Conservation (phyloP, 129 eudicot genomes). For the Rutidosis leptorrhynchoides region DNA sequence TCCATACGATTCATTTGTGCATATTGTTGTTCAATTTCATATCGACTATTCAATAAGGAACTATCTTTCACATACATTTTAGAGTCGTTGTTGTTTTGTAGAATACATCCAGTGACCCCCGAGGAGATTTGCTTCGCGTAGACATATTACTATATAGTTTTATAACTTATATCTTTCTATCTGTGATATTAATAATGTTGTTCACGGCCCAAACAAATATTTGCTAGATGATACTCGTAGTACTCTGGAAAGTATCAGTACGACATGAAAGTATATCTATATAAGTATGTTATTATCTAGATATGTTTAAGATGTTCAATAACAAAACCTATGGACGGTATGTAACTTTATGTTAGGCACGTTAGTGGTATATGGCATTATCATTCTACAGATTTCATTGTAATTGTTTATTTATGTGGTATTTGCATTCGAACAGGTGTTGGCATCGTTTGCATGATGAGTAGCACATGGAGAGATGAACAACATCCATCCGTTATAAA, state of each 20-base stretch:
- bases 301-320: background rate
- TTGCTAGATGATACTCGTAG: constrained; percentile 1
- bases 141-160: background rate
- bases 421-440: constrained; percentile 41
- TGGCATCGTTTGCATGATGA: constrained; percentile 90
- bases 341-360: background rate
- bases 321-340: background rate
- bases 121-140: background rate
- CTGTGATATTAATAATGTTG: background rate
- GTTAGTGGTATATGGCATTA: background rate
- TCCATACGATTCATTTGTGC: background rate
- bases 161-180: background rate
- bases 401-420: background rate
- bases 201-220: background rate
- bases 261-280: background rate
- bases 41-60: background rate
- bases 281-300: background rate
- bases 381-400: constrained; percentile 16
- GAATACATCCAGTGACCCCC: background rate
- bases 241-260: background rate
- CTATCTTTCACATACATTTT: background rate
- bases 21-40: background rate
- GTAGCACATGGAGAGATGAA: constrained; percentile 71
- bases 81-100: background rate
- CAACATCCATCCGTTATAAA: constrained; percentile 85